Evolutionary conservation across 768 basidiomycete species (phyloP).

Genomic region (Trametes villosa): DNA sequence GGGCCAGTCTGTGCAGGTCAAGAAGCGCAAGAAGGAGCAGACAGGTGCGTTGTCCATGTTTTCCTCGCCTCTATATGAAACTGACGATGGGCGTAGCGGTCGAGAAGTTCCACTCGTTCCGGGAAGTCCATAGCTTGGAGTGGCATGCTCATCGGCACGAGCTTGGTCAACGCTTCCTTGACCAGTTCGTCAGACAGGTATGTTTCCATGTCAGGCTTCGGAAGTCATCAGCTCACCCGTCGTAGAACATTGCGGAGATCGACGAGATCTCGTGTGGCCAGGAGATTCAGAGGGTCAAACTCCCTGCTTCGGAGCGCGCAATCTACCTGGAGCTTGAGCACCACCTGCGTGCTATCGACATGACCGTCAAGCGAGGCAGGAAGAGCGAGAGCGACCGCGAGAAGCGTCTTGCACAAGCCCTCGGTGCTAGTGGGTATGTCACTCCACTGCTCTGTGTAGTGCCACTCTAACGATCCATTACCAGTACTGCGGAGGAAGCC

Average conservation of each 20-base stretch:
- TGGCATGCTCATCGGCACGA: conserved; percentile 91
- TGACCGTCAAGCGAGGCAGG: conserved; percentile 73
- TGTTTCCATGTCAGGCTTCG: conserved; percentile 20
- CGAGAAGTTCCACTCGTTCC: conserved; percentile 95
- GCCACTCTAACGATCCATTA: conserved; percentile 1
- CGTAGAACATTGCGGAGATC: conserved; percentile 68
- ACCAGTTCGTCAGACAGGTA: conserved; percentile 86
- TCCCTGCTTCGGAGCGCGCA: conserved; percentile 92
- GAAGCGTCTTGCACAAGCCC: conserved; percentile 81
- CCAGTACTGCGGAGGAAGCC: conserved; percentile 87
- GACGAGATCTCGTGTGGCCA: conserved; percentile 88
- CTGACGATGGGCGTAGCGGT: conserved; percentile 54
- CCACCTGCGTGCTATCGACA: conserved; percentile 87
- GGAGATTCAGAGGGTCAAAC: conserved; percentile 63
- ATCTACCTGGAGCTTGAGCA: conserved; percentile 96
- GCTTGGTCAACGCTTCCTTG: conserved; percentile 80
- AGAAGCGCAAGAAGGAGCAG: conserved; percentile 81
- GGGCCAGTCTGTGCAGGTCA: conserved; percentile 65
- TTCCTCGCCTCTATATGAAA: neutral
- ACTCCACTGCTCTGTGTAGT: neutral
- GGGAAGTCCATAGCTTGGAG: conserved; percentile 87
- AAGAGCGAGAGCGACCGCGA: conserved; percentile 80
- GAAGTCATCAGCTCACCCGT: neutral
- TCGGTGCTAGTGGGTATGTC: conserved; percentile 82
- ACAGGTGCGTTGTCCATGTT: conserved; percentile 58